Percentiles rank a stretch among this genome's conserved stretches.
Conservation (phyloP, 1,284 basidiomycete genomes). For the Tylopilus sp. region DNA sequence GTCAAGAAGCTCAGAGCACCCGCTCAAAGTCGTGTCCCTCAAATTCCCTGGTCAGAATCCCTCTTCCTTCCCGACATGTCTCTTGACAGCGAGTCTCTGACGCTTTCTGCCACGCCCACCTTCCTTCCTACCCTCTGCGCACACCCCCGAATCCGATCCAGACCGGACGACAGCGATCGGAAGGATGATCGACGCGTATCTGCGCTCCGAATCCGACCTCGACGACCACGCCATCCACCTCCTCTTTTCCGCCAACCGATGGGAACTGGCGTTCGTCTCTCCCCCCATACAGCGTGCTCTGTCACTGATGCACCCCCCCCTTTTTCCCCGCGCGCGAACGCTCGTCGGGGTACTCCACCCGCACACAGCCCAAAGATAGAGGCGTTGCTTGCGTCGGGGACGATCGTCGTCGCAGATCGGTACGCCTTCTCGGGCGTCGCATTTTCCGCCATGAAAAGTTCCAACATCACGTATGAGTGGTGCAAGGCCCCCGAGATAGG, state of each 20-base stretch:
- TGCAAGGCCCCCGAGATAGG: conserved; percentile 80
- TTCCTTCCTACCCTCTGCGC: not conserved
- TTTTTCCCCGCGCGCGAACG: no score
- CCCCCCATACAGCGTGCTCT: no score
- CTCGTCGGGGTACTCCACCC: no score
- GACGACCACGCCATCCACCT: conserved; percentile 92
- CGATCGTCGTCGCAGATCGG: conserved; percentile 82
- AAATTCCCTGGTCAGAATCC: conserved; percentile 80
- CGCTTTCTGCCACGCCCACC: no score
- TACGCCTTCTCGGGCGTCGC: conserved; percentile 98
- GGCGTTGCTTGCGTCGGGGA: conserved; percentile 58
- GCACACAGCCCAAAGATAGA: conserved; percentile 58
- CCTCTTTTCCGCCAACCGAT: conserved; percentile 94
- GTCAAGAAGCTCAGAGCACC: conserved; percentile 27
- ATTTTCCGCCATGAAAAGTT: conserved; percentile 79
- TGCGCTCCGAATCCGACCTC: conserved; percentile 77
- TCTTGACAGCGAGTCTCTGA: no score
- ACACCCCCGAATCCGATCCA: conserved; percentile 31
- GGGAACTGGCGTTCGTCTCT: conserved; percentile 82
- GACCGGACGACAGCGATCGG: conserved; percentile 92
- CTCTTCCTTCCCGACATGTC: not conserved
- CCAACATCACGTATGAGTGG: conserved; percentile 62
- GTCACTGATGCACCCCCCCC: no score
- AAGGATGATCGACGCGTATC: conserved; percentile 89
- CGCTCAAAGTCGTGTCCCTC: conserved; percentile 44